Percentiles rank a stretch among this genome's conserved stretches.
Evolutionary conservation across 768 basidiomycete genomes (phyloP).

Genomic region (Tulasnella sp.): DNA sequence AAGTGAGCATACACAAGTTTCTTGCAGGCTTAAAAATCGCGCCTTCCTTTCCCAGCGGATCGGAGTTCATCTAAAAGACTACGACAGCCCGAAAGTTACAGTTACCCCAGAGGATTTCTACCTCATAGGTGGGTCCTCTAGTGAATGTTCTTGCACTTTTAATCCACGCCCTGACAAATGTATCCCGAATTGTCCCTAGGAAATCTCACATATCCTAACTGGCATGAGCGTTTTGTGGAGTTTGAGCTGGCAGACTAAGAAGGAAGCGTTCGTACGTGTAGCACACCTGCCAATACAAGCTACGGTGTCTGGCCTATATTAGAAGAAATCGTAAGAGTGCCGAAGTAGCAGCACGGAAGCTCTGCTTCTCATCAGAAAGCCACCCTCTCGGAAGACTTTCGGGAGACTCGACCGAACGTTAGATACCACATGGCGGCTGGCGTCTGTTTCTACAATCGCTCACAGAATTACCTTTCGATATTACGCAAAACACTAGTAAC

Average conservation of each 20-base stretch:
- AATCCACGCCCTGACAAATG: not conserved
- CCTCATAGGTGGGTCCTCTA: not conserved
- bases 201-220: not conserved
- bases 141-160: not conserved
- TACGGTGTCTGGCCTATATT: no score
- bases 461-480: no score
- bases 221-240: not conserved
- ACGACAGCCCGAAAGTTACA: not conserved
- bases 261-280: not conserved
- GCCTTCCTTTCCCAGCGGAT: not conserved
- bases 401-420: no score
- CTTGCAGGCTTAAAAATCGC: not conserved
- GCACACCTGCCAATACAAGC: no score
- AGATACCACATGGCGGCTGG: no score
- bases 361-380: no score
- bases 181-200: not conserved
- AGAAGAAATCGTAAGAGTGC: no score
- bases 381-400: no score
- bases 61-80: not conserved
- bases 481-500: no score
- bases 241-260: not conserved
- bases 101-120: not conserved
- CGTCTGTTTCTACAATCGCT: no score
- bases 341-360: no score
- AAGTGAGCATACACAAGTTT: not conserved